Conservation (phyloP, 2,329 filamentous ascomycete species). For the Lizonia empirigonia region DNA sequence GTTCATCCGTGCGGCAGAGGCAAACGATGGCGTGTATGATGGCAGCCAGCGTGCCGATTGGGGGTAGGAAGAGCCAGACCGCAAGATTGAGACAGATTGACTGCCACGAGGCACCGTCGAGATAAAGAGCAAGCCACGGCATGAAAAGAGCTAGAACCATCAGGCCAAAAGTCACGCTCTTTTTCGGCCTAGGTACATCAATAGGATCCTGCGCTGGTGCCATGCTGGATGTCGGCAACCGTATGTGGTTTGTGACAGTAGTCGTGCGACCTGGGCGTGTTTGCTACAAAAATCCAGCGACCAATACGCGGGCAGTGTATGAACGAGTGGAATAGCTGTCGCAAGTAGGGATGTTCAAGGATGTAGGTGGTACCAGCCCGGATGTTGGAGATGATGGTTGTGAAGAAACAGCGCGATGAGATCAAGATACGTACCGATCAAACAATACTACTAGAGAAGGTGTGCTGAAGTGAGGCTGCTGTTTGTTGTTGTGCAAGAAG, state of each 20-base stretch:
- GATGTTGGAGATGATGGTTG: conserved; percentile 4
- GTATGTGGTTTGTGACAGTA: neutral
- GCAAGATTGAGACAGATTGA: conserved; percentile 14
- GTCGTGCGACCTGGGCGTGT: conserved; percentile 1
- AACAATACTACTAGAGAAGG: conserved; percentile 17
- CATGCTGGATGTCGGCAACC: conserved; percentile 4
- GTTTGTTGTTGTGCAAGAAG: conserved; percentile 15
- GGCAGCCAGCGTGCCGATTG: neutral
- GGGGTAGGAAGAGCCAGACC: conserved; percentile 5
- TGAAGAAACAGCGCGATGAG: conserved; percentile 4
- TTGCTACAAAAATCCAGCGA: neutral
- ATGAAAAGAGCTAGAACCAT: conserved; percentile 22
- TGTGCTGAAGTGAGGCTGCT: conserved; percentile 5
- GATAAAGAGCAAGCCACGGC: conserved; percentile 28
- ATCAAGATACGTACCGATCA: conserved; percentile 31
- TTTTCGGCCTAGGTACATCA: conserved; percentile 17
- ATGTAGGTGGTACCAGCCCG: conserved; percentile 8
- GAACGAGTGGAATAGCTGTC: conserved; percentile 6
- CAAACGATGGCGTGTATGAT: conserved; percentile 21
- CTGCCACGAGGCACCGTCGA: conserved; percentile 24
- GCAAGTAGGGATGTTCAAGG: conserved; percentile 13
- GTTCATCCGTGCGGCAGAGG: conserved; percentile 14
- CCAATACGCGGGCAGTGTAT: conserved; percentile 6
- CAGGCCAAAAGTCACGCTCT: conserved; percentile 11
- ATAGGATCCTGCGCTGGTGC: neutral